phyloP scores from a whole-genome alignment of 495 filamentous ascomycete genomes.

The Sporormia fimetaria region DNA sequence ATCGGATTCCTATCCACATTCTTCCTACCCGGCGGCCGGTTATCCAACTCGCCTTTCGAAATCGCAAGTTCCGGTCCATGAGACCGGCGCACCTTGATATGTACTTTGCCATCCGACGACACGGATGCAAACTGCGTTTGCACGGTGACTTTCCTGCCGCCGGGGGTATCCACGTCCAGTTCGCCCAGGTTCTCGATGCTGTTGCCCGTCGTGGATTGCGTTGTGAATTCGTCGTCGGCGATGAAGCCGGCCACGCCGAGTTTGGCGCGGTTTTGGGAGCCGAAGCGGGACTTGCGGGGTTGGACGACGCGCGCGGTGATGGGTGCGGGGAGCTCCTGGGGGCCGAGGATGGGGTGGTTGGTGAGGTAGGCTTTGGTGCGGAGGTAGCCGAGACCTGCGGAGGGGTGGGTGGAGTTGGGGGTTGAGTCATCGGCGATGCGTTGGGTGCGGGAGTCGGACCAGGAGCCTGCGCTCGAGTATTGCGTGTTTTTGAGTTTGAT shows the following conservation, averaged over 20 bases:
- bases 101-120: conserved; percentile 43
- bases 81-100: not conserved
- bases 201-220: conserved; percentile 18
- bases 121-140: conserved; percentile 45
- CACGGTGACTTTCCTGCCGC: conserved; percentile 58
- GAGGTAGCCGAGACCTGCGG: conserved; percentile 76
- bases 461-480: not conserved
- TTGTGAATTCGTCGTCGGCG: conserved; percentile 12
- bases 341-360: conserved; percentile 78
- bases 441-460: conserved; percentile 15
- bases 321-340: conserved; percentile 50
- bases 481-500: conserved; percentile 4
- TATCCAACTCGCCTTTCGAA: conserved; percentile 1
- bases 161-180: conserved; percentile 35
- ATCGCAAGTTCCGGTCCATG: not conserved
- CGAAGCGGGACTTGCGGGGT: conserved; percentile 25
- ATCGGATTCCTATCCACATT: not conserved
- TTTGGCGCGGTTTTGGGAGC: conserved; percentile 5
- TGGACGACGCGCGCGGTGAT: conserved; percentile 57
- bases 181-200: conserved; percentile 3
- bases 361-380: conserved; percentile 55
- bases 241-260: conserved; percentile 32
- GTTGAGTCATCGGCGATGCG: conserved; percentile 7
- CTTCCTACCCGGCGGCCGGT: not conserved
- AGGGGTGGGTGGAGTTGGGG: conserved; percentile 71